phyloP scores from a whole-genome alignment of 1,284 basidiomycete species.

The Sanghuangporus weigelae region DNA sequence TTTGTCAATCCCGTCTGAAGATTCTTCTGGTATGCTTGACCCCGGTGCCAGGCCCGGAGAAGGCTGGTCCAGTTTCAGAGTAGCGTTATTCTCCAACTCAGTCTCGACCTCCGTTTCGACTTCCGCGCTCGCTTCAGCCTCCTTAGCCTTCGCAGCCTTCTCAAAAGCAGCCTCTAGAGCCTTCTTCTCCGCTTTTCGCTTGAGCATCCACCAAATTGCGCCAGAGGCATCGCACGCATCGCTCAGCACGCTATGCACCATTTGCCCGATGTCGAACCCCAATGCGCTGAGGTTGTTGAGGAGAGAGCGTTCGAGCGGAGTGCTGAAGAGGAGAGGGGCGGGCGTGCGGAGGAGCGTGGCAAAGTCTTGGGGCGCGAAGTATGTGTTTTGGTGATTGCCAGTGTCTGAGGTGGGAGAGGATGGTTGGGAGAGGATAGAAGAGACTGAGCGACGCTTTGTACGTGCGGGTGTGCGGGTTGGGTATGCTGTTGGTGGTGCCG shows the following conservation, averaged over 20 bases:
- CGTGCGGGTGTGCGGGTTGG: conserved; percentile 85
- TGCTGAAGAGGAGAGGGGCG: conserved; percentile 81
- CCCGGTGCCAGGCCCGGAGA: neutral
- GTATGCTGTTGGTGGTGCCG: conserved; percentile 47
- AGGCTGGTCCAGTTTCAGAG: neutral
- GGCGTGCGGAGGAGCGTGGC: conserved; percentile 63
- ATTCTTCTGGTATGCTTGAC: neutral
- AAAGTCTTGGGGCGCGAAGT: conserved; percentile 59
- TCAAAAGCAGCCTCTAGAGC: conserved; percentile 39
- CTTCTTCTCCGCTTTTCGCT: conserved; percentile 70
- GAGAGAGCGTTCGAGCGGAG: conserved; percentile 75
- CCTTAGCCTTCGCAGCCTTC: conserved; percentile 13
- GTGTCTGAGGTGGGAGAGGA: conserved; percentile 36
- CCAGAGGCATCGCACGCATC: conserved; percentile 92
- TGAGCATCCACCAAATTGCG: conserved; percentile 96
- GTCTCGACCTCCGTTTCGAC: conserved; percentile 23
- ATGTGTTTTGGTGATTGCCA: conserved; percentile 38
- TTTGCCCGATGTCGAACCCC: conserved; percentile 92
- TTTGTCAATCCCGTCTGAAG: neutral
- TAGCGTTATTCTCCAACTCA: conserved; percentile 6
- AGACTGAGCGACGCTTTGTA: conserved; percentile 91
- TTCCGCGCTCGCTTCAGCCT: conserved; percentile 22
- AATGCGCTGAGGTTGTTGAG: conserved; percentile 71
- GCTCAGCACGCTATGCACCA: conserved; percentile 86
- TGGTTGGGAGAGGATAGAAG: conserved; percentile 69